Percentiles rank a stretch among this genome's conserved stretches.
phyloP scores from a whole-genome alignment of 1,284 basidiomycete genomes.

The Volvariella volvacea region DNA sequence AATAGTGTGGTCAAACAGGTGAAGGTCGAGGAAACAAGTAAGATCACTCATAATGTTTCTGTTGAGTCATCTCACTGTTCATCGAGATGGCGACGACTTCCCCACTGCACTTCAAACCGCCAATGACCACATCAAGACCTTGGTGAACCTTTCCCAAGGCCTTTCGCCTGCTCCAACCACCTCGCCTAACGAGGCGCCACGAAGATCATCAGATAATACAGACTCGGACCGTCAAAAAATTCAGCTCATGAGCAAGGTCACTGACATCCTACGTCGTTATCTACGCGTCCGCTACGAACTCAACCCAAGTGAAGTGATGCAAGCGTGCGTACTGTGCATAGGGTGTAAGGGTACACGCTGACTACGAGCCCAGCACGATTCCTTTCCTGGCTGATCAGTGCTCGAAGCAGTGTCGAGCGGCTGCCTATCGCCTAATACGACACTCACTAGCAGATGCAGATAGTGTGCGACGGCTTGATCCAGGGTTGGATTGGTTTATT shows the following conservation, averaged over 20 bases:
- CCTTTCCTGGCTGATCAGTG: conserved; percentile 74
- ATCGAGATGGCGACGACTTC: conserved; percentile 51
- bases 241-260: conserved; percentile 62
- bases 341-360: background rate
- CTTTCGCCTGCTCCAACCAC: conserved; percentile 33
- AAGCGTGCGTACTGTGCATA: conserved; percentile 45
- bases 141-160: conserved; percentile 35
- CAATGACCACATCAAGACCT: conserved; percentile 43
- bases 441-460: conserved; percentile 71
- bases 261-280: conserved; percentile 66
- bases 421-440: conserved; percentile 82
- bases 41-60: too few species aligned
- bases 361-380: conserved; percentile 46
- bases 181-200: conserved; percentile 22
- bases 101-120: conserved; percentile 62
- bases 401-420: conserved; percentile 73
- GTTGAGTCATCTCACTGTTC: background rate
- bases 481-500: conserved; percentile 84
- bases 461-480: conserved; percentile 52
- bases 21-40: conserved; percentile 1
- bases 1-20: conserved; percentile 38
- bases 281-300: conserved; percentile 76
- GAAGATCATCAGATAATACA: conserved; percentile 27
- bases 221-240: conserved; percentile 54
- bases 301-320: conserved; percentile 62